Evolutionary conservation across 2,329 filamentous ascomycete genomes (phyloP), one percentile per base, ranked within the genome.

Genomic region (Akanthomyces muscarius): DNA sequence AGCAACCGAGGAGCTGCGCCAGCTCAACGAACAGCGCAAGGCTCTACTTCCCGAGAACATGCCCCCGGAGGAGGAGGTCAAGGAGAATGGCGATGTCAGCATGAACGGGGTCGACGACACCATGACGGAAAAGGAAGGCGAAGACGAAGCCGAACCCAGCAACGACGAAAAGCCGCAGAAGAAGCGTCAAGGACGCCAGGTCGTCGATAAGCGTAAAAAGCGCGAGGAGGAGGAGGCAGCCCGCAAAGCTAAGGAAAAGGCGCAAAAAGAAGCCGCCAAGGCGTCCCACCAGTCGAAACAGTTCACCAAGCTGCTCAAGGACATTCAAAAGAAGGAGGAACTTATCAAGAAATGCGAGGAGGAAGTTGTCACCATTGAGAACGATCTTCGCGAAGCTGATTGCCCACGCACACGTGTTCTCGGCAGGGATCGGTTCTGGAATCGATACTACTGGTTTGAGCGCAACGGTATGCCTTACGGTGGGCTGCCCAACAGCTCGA

Each of bases 391-490:
- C 59, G 94, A 98, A 76, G 92, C 93, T 47, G 91, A 97, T 75
- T 97, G 94, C 70, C 91, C 93, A 42, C 89, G 95, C 65, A 97
- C 93, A 21, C 88, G 91, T 66, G 87, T 94, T 21, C 82, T 99
- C 30, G 95, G 95, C 65, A 94, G 95, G 74, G 95, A 99, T 76
- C 87, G 95, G 51, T 99, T 97, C 81, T 97, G 94, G 87, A 98
- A 99, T 76, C 87, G 94, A 61, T 99, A 98, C 76, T 98, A 96
- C 81, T 99, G 95, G 94, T 97, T 98, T 74, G 95, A 99, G 77
- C 89, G 94, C 66, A 99, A 98, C 71, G 95, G 93, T 28, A 98
- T 98, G 93, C 95, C 95, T 0, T 97, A 94, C 71, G 92, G 84
- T 38, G 95, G 95, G 5, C 82, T 97, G 62, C 93, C 93, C 0